phyloP scores from a whole-genome alignment of 148 eudicot species.

The Tetragonia tetragonoides region DNA sequence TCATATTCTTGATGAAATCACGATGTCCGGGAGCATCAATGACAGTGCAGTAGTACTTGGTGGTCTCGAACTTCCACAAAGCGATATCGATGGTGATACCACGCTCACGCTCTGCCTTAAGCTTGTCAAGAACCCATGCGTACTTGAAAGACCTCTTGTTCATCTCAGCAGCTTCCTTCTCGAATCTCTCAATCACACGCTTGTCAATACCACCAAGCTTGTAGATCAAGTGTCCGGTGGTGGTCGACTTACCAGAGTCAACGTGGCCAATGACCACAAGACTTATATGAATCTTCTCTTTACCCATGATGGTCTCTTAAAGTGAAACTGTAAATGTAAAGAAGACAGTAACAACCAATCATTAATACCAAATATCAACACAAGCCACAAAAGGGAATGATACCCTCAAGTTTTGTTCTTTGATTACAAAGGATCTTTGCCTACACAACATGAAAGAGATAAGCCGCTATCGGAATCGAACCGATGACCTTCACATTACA shows the following conservation, averaged over 20 bases:
- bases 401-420: too few relatives aligned
- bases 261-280: constrained; percentile 60
- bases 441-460: background rate
- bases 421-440: too few relatives aligned
- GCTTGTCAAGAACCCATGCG: constrained; percentile 63
- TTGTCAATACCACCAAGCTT: constrained; percentile 69
- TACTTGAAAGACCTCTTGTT: constrained; percentile 67
- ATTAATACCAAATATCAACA: too few relatives aligned
- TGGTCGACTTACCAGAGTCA: constrained; percentile 60
- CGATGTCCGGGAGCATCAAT: constrained; percentile 62
- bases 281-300: constrained; percentile 49
- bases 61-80: constrained; percentile 58
- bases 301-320: constrained; percentile 35
- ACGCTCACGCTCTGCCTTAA: constrained; percentile 61
- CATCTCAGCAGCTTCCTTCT: constrained; percentile 72
- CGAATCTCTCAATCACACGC: constrained; percentile 60
- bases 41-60: constrained; percentile 56
- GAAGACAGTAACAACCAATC: too few relatives aligned
- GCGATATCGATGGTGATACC: constrained; percentile 60
- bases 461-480: background rate
- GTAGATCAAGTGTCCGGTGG: constrained; percentile 59
- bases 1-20: constrained; percentile 61
- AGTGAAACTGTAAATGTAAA: background rate
- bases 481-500: background rate
- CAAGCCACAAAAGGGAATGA: too few relatives aligned